A percentile compares a stretch with the other conserved stretches of the same genome.
Evolutionary conservation across 805 yeast species (phyloP).

Genomic region (Yamadazyma phyllophila): DNA sequence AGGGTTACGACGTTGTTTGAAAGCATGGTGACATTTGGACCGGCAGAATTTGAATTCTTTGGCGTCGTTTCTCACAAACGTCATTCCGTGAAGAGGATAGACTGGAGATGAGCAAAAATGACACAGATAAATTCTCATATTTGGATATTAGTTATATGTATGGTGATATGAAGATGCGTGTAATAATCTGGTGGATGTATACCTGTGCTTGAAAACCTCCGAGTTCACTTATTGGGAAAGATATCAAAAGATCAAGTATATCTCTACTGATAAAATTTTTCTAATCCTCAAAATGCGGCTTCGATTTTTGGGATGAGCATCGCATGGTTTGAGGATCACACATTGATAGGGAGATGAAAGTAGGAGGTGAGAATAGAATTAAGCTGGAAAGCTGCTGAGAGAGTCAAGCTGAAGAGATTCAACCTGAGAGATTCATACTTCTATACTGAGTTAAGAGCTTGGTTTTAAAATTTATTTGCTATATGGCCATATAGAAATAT

Average conservation of each 20-base stretch:
- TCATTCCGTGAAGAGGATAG: conserved; percentile 80
- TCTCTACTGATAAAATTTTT: conserved; percentile 8
- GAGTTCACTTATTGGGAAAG: conserved; percentile 1
- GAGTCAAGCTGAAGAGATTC: too few species aligned
- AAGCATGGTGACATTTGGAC: conserved; percentile 95
- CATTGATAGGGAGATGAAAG: neutral
- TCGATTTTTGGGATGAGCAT: conserved; percentile 8
- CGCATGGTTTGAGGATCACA: conserved; percentile 2
- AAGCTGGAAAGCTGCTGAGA: too few species aligned
- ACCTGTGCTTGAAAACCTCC: neutral
- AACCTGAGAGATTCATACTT: too few species aligned
- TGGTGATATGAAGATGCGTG: too few species aligned
- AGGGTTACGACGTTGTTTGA: conserved; percentile 98
- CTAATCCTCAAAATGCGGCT: conserved; percentile 4
- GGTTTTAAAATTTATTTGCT: neutral
- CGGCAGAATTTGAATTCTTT: conserved; percentile 97
- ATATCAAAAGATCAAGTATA: conserved; percentile 2
- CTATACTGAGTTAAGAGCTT: neutral
- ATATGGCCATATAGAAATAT: neutral
- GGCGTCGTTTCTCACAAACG: conserved; percentile 97
- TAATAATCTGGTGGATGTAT: too few species aligned
- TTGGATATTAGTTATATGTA: conserved; percentile 6
- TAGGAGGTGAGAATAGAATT: neutral
- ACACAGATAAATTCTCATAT: conserved; percentile 85
- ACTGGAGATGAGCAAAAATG: conserved; percentile 98